Base-by-base conservation (phyloP, 306 rosid genomes). In the Albizia julibrissin region DNA sequence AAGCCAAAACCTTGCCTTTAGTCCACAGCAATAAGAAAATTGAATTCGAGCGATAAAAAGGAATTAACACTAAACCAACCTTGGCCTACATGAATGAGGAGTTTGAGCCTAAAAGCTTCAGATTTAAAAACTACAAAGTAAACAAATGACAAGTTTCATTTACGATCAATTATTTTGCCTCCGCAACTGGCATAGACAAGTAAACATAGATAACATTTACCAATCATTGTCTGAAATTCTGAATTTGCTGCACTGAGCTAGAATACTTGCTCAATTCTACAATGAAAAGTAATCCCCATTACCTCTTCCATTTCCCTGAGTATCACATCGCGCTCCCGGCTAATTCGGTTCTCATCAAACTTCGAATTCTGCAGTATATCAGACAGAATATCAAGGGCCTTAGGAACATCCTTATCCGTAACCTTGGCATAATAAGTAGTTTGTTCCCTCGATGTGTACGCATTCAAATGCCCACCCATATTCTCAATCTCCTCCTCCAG, bases 251-350 rank as follows among this genome's bases (percentile, higher is more conserved):
- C 29, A 33, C 16, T 8, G 40, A 49, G 29, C 34, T 3, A 54
- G 54, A 4, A 50, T n/a, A 26, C 21, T 26, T 2, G 2, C 26
- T 13, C 43, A n/a, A 42, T 33, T 52, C 70, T 10, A 70, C 67
- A 58, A 44, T 7, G 9, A 4, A 40, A 21, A 62, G 19, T 27
- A 40, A 68, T 75, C 59, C 43, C 65, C 33, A 84, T 65, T 81
- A 93, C 98, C 98, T 94, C 98, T 44, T 94, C 97, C 98, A 94
- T 93, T 74, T 94, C 98, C 86, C 97, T 87, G 24, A 93, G 91
- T 83, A 94, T 94, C 37, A 94, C 97, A 26, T 91, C 97, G 5
- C 98, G 89, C 85, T 94, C 97, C 18, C 95, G 87, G 62, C 85
- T 85, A 7, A 94, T 94, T 8, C 98, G 77, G 26, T 89, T 78